Conservation (phyloP, 2,329 filamentous ascomycete genomes). For the Botrytis paeoniae region DNA sequence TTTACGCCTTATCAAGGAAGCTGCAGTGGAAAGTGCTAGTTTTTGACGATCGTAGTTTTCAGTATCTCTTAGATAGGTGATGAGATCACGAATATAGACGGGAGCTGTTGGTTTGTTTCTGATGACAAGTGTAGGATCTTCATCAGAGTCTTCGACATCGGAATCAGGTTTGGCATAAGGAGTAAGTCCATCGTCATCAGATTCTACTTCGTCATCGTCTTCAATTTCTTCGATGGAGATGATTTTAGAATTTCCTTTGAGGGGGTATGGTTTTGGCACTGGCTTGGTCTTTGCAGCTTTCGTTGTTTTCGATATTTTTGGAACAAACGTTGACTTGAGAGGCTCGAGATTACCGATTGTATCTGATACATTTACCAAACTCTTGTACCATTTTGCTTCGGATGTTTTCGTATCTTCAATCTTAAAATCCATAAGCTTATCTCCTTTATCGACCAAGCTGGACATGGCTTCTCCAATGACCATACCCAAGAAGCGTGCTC, state of each 20-base stretch:
- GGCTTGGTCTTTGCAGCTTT: conserved; percentile 29
- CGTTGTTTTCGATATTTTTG: conserved; percentile 24
- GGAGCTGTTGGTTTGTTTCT: conserved; percentile 80
- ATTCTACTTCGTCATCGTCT: conserved; percentile 52
- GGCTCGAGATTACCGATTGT: conserved; percentile 54
- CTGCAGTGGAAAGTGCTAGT: conserved; percentile 73
- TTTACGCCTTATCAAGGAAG: conserved; percentile 81
- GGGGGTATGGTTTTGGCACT: conserved; percentile 36
- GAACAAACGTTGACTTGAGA: conserved; percentile 40
- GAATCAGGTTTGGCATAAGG: conserved; percentile 84
- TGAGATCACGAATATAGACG: conserved; percentile 85
- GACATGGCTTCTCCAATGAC: conserved; percentile 73
- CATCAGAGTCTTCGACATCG: conserved; percentile 87
- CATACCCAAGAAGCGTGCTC: conserved; percentile 83
- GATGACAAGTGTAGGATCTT: conserved; percentile 83
- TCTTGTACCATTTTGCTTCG: conserved; percentile 74
- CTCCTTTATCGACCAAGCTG: conserved; percentile 57
- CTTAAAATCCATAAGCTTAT: conserved; percentile 76
- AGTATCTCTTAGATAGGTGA: conserved; percentile 72
- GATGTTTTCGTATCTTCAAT: conserved; percentile 71
- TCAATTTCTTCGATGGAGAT: conserved; percentile 63
- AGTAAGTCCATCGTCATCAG: conserved; percentile 50
- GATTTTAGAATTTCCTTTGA: conserved; percentile 39
- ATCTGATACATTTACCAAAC: conserved; percentile 62
- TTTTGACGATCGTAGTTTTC: conserved; percentile 84